phyloP scores from a whole-genome alignment of 192 early-diverging fungal species.

The Linnemannia schmuckeri region DNA sequence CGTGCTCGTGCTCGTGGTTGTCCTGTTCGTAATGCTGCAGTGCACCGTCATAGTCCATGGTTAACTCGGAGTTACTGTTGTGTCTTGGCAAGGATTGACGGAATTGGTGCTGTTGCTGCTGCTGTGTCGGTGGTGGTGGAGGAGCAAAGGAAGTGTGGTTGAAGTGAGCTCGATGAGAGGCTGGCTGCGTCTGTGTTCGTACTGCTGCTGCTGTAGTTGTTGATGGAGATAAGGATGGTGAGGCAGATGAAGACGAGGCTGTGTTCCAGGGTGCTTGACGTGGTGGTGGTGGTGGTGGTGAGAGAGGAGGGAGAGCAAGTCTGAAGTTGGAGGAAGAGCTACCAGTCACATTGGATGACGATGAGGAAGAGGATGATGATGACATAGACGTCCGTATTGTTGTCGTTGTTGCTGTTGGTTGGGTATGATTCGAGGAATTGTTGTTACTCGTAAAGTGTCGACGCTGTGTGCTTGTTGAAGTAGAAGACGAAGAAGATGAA shows the following conservation, averaged over 20 bases:
- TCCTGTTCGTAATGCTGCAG: constrained; percentile 9
- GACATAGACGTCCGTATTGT: background rate
- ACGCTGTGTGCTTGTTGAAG: background rate
- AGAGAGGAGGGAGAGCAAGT: background rate
- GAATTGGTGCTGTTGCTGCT: background rate
- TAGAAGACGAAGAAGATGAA: background rate
- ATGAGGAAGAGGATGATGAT: background rate
- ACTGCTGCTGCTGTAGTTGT: background rate
- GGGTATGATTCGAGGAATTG: background rate
- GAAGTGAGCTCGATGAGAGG: background rate
- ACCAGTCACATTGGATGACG: background rate
- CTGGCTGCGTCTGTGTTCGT: background rate
- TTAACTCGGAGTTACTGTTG: background rate
- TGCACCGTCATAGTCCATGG: background rate
- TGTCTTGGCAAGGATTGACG: background rate
- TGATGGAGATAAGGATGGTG: background rate
- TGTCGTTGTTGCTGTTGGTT: background rate
- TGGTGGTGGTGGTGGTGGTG: background rate
- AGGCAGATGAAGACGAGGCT: background rate
- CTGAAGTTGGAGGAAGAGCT: background rate
- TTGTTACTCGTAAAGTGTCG: background rate
- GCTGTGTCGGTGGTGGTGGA: background rate
- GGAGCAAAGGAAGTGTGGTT: constrained; percentile 13
- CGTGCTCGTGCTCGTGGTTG: constrained; percentile 17
- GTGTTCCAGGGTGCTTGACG: background rate